These are phyloP conservation scores for Adiantum capillusveneris DNA, from an alignment of 75 land plant genomes.

Conservation along the genomic window DNA sequence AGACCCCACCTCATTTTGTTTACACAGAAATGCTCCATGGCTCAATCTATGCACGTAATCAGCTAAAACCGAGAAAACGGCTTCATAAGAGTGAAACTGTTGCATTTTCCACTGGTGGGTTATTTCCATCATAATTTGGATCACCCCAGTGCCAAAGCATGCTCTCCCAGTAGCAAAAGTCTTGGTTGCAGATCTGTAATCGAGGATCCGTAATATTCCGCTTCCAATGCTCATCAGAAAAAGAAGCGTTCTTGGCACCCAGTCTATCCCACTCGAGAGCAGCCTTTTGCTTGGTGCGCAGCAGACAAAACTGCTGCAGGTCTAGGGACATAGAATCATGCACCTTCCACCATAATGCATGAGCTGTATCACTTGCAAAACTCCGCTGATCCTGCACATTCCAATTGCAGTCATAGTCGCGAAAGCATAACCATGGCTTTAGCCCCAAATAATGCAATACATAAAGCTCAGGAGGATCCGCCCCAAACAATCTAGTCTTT, in stretches of 20 bases:
- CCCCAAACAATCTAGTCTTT: slow-evolving; percentile 48
- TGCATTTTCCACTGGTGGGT: no score
- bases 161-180: slow-evolving; percentile 59
- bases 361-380: slow-evolving; percentile 82
- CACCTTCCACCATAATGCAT: slow-evolving; percentile 70
- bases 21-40: no score
- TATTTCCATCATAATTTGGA: slow-evolving; percentile 15
- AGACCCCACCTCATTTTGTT: no score
- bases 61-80: no score
- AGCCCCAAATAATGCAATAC: slow-evolving; percentile 78
- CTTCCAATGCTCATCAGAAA: slow-evolving; percentile 56
- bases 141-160: slow-evolving; percentile 73
- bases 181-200: slow-evolving; percentile 36
- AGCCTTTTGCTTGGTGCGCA: slow-evolving; percentile 42
- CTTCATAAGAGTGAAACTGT: no score
- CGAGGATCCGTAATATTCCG: slow-evolving; percentile 66
- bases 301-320: slow-evolving; percentile 44
- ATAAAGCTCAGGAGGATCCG: slow-evolving; percentile 74
- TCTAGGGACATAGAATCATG: slow-evolving; percentile 65
- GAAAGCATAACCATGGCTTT: slow-evolving; percentile 92
- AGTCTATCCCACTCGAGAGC: slow-evolving; percentile 51
- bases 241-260: slow-evolving; percentile 35
- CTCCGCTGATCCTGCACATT: slow-evolving; percentile 38
- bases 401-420: slow-evolving; percentile 98
- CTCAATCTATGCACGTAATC: no score